phyloP scores from a whole-genome alignment of 208 protist genomes.

The Acanthamoeba sp. region DNA sequence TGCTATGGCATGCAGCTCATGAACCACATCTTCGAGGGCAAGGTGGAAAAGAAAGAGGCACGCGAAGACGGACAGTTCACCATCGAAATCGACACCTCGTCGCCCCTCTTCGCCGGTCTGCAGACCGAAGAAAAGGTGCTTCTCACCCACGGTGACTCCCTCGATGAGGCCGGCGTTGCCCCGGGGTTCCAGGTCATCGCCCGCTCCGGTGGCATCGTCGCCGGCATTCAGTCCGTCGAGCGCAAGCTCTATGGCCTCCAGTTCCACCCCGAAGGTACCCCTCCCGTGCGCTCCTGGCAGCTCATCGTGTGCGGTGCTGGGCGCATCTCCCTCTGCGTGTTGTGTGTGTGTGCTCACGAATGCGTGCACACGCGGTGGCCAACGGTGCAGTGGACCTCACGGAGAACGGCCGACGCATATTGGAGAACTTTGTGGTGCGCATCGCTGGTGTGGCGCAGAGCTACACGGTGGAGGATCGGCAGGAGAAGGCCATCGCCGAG shows the following conservation, averaged over 20 bases:
- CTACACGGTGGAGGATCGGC: conserved; percentile 93
- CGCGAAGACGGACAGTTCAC: conserved; percentile 97
- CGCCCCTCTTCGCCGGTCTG: conserved; percentile 90
- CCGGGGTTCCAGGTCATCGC: conserved; percentile 84
- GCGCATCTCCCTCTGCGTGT: background rate
- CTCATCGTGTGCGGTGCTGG: background rate
- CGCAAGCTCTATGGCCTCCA: conserved; percentile 95
- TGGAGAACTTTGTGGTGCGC: conserved; percentile 95
- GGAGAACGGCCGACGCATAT: conserved; percentile 94
- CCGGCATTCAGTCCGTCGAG: conserved; percentile 88
- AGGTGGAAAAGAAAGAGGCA: conserved; percentile 91
- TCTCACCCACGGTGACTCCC: conserved; percentile 97
- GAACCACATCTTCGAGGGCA: conserved; percentile 91
- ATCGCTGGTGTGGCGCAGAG: conserved; percentile 89
- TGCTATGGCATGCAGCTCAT: conserved; percentile 99
- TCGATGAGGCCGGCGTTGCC: conserved; percentile 81
- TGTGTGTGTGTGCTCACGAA: background rate
- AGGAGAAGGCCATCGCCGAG: conserved; percentile 92
- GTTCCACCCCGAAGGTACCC: conserved; percentile 96
- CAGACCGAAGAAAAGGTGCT: conserved; percentile 87
- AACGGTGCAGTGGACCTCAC: conserved; percentile 93
- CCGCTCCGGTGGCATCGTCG: conserved; percentile 81
- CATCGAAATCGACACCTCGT: conserved; percentile 82
- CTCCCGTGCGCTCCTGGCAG: background rate
- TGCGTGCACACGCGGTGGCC: background rate